Evolutionary conservation across 768 basidiomycete genomes (phyloP).

Genomic region (Astraeus odoratus): DNA sequence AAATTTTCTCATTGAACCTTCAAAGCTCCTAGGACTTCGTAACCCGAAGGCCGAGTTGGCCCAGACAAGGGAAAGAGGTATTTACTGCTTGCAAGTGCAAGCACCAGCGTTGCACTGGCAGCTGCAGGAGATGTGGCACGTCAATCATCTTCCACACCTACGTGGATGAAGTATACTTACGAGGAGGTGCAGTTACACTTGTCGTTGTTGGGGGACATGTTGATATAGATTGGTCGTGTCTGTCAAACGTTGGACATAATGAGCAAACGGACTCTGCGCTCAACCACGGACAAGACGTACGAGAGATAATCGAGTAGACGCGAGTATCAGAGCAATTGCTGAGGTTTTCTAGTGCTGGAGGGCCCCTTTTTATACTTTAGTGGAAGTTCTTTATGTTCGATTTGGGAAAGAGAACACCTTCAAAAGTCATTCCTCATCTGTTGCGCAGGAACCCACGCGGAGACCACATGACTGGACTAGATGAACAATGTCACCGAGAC

Average conservation of each 20-base stretch:
- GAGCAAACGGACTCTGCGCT: too few relatives aligned
- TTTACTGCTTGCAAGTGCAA: background rate
- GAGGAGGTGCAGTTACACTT: too few relatives aligned
- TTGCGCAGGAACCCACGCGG: background rate
- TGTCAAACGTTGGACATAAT: background rate
- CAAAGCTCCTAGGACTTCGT: background rate
- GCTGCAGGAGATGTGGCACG: background rate
- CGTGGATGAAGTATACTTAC: too few relatives aligned
- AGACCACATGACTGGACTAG: background rate
- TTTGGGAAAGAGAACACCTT: background rate
- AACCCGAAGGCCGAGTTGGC: background rate
- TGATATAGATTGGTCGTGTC: too few relatives aligned
- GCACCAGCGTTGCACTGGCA: background rate
- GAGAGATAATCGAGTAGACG: too few relatives aligned
- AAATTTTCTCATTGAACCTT: background rate
- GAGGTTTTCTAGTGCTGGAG: background rate
- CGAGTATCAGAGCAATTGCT: too few relatives aligned
- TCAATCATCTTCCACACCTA: too few relatives aligned
- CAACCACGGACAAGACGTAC: too few relatives aligned
- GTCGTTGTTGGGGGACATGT: too few relatives aligned
- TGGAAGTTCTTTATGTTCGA: background rate
- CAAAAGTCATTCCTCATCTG: background rate
- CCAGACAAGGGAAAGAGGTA: background rate
- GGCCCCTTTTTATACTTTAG: background rate
- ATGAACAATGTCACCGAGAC: background rate